Conservation (phyloP, 805 yeast species). For the Metschnikowia borealis region DNA sequence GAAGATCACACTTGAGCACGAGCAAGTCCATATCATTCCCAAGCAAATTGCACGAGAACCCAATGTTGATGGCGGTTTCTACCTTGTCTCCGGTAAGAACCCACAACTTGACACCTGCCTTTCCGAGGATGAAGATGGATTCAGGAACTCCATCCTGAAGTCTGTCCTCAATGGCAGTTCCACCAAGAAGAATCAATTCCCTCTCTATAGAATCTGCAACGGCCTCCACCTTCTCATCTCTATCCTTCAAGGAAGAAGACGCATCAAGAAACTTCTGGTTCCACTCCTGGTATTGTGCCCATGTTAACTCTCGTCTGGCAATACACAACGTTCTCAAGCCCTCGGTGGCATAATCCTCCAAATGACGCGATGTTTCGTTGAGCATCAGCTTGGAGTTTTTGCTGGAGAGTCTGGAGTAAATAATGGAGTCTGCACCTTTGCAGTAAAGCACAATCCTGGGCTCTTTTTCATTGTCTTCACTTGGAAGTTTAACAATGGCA, state of each 20-base stretch:
- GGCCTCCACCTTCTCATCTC: constrained; percentile 71
- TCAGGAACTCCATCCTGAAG: constrained; percentile 86
- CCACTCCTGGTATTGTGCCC: constrained; percentile 65
- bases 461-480: constrained; percentile 23
- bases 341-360: constrained; percentile 77
- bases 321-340: constrained; percentile 80
- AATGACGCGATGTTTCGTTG: constrained; percentile 63
- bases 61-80: constrained; percentile 87
- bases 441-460: constrained; percentile 63
- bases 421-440: constrained; percentile 83
- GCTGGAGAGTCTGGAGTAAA: constrained; percentile 58
- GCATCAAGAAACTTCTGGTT: constrained; percentile 59
- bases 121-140: constrained; percentile 61
- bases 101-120: constrained; percentile 83
- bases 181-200: constrained; percentile 64
- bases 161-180: constrained; percentile 84
- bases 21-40: constrained; percentile 73
- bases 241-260: constrained; percentile 53
- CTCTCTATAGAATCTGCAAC: constrained; percentile 73
- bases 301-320: constrained; percentile 62
- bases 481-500: constrained; percentile 68
- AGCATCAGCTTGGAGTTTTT: constrained; percentile 47
- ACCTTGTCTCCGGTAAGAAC: constrained; percentile 85
- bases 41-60: constrained; percentile 75
- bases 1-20: constrained; percentile 43